Evolutionary conservation across 148 eudicot genomes (phyloP).

Genomic region (Cornus kousa): DNA sequence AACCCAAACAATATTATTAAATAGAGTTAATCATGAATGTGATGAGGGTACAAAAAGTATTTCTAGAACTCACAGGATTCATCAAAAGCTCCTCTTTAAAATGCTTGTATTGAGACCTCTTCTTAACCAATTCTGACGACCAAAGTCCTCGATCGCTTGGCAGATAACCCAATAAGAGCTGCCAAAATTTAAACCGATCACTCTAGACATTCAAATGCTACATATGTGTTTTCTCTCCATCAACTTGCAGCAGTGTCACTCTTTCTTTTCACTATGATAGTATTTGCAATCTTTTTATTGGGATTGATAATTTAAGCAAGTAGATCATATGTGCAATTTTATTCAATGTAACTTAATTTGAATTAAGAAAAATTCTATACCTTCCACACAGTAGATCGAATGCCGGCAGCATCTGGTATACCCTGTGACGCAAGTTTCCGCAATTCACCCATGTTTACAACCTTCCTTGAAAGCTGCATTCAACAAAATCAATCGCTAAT

Average conservation of each 20-base stretch:
- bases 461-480: slow-evolving; percentile 81
- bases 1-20: too few relatives aligned
- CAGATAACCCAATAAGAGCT: slow-evolving; percentile 84
- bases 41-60: not conserved
- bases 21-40: not conserved
- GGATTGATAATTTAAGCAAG: not conserved
- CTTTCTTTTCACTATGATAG: not conserved
- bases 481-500: slow-evolving; percentile 7
- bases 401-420: slow-evolving; percentile 82
- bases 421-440: slow-evolving; percentile 83
- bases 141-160: slow-evolving; percentile 74
- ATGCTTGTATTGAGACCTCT: slow-evolving; percentile 79
- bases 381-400: slow-evolving; percentile 91
- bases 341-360: not conserved
- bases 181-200: slow-evolving; percentile 16
- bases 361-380: slow-evolving; percentile 26
- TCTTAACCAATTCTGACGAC: slow-evolving; percentile 85
- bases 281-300: not conserved
- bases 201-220: not conserved
- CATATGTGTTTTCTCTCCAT: not conserved
- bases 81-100: slow-evolving; percentile 91
- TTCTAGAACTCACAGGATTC: slow-evolving; percentile 73
- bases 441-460: slow-evolving; percentile 73
- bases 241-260: not conserved
- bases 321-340: not conserved